Evolutionary conservation across 805 yeast species (phyloP), one percentile per base, ranked within the genome.

Genomic region (Saturnispora dispora): DNA sequence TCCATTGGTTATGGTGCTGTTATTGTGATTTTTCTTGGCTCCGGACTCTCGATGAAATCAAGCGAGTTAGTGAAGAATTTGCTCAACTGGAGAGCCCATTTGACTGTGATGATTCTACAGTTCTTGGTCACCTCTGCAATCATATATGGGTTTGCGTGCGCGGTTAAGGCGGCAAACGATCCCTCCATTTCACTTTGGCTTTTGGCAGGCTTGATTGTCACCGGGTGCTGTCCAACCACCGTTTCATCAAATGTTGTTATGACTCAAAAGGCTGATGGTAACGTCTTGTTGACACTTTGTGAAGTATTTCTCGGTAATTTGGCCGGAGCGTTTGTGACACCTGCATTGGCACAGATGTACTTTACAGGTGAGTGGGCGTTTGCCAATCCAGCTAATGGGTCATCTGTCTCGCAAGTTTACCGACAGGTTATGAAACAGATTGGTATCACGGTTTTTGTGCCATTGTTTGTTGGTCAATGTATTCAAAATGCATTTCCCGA

Each of bases 241-340:
- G 95, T 89, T 18, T 80, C 90, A 0, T 88, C 96, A 2, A 89
- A 89, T 63, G 96, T 89, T 28, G 90, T 89, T 28, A 89, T 89
- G 96, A 89, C 96, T 5, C 76, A 81, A 49, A 77, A 77, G 53
- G 96, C 96, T 0, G 81, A 83, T 57, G 96, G 96, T 8, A 87
- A 88, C 65, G 90, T 80, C 57, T 54, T 61, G 17, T 68, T 88
- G 49, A 83, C 95, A 18, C 70, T 88, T 6, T 83, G 93, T 63
- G 95, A 88, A 64, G 96, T 89, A 9, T 80, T 88, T 53, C 75
- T 88, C 33, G 96, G 96, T 2, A 89, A 89, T 62, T 61, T 88
- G 46, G 61, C 88, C 42, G 96, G 96, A 2, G 93, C 93, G 0
- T 89, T 89, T 60, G 73, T 89, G 20, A 85, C 96, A 0, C 96